These are phyloP conservation scores for Cicer cuneatum DNA, from an alignment of 306 rosid species.

Conservation along the genomic window DNA sequence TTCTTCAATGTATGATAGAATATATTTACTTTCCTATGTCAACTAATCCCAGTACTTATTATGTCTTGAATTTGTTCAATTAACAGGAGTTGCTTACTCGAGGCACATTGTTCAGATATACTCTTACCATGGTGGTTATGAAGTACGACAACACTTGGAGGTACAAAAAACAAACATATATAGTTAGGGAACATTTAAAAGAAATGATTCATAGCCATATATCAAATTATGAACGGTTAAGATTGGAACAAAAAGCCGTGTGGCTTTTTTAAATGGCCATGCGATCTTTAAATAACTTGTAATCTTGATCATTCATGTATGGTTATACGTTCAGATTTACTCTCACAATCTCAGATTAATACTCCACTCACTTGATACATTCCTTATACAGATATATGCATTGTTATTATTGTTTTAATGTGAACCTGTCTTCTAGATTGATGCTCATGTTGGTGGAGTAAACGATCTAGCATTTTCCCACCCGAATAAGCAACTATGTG, in stretches of 20 bases:
- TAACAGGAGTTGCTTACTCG: conserved; percentile 92
- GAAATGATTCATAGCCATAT: no score
- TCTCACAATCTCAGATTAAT: no score
- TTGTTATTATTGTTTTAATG: conserved; percentile 8
- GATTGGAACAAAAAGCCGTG: no score
- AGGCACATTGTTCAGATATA: conserved; percentile 97
- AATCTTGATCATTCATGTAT: no score
- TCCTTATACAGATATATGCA: not conserved
- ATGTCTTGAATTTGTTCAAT: conserved; percentile 23
- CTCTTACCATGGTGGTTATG: conserved; percentile 78
- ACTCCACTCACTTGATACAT: no score
- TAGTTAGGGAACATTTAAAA: no score
- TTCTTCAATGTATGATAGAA: conserved; percentile 34
- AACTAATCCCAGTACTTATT: conserved; percentile 17
- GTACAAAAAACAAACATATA: conserved; percentile 41
- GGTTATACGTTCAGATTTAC: no score
- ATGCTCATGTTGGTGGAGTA: conserved; percentile 97
- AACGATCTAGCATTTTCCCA: conserved; percentile 96
- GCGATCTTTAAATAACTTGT: no score
- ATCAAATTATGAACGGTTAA: no score
- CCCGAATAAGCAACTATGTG: conserved; percentile 96
- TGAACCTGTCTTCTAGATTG: conserved; percentile 65
- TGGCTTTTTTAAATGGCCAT: no score
- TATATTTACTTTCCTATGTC: conserved; percentile 21
- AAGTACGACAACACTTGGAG: conserved; percentile 83